These are phyloP conservation scores for Parastagonospora nodorum DNA, from an alignment of 2,329 filamentous ascomycete species.

Conservation along the genomic window DNA sequence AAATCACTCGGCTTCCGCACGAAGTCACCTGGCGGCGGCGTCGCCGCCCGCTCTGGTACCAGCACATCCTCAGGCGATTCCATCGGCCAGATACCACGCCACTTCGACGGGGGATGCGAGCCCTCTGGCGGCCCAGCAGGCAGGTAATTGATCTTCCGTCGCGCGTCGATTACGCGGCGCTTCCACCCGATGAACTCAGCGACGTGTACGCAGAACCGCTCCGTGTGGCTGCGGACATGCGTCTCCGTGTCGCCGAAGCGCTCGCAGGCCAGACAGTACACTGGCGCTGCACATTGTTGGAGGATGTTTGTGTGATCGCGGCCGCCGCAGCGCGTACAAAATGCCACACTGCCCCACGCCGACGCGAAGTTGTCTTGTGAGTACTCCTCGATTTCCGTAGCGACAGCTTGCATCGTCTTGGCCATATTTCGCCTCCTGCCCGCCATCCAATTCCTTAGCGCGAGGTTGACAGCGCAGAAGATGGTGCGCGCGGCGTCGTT, in stretches of 20 bases:
- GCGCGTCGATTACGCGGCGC: constrained; percentile 1
- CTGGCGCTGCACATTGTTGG: constrained; percentile 1
- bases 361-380: constrained; percentile 1
- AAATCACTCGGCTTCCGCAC: not conserved
- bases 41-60: not conserved
- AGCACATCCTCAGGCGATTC: not conserved
- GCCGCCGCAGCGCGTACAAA: constrained; percentile 16
- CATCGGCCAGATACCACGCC: constrained; percentile 1
- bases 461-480: constrained; percentile 20
- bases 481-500: constrained; percentile 27
- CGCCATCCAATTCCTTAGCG: constrained; percentile 1
- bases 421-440: not conserved
- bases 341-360: constrained; percentile 8
- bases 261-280: constrained; percentile 10
- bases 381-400: constrained; percentile 4
- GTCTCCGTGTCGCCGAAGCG: not conserved
- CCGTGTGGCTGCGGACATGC: constrained; percentile 1
- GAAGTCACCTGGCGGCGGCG: not conserved
- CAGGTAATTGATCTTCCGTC: not conserved
- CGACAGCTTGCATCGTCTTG: constrained; percentile 9
- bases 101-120: constrained; percentile 2
- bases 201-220: constrained; percentile 4
- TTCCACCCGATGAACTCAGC: constrained; percentile 3
- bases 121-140: constrained; percentile 6
- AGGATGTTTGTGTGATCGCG: constrained; percentile 10